Evolutionary conservation across 805 yeast genomes (phyloP), one percentile per base, ranked within the genome.

Genomic region (Metschnikowia matae): DNA sequence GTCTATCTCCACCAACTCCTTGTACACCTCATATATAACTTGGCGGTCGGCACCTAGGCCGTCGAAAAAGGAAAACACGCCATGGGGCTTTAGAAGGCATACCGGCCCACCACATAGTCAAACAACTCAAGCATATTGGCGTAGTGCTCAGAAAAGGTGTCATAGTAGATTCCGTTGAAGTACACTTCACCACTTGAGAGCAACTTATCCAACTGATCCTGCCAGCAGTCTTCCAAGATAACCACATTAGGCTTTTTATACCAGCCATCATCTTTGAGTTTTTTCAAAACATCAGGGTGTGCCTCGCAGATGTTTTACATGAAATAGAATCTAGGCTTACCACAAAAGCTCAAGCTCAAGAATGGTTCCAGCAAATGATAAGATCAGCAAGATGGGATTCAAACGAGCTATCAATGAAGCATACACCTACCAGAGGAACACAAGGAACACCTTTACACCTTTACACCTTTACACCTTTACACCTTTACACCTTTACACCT

Each of bases 241-340:
- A 81, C 82, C 35, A 91, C 97, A 52, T 81, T 82, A 14, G 78
- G 71, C 60, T 81, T 85, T 3, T 83, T 84, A 63, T 79, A 82
- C 97, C 97, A 92, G 0, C 96, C 96, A 58, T 86, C 91, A 2
- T 65, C 60, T 49, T 74, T 73, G 76, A 91, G 69, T 59, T 87
- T 84, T 0, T 66, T 65, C 33, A 92, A 68, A 10, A 91, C 98
- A 57, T 88, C 96, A 1, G 97, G 97, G 63, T 91, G 98, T 0
- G 97, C 97, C 66, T 91, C 98, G 52, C 89, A 84, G 39, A 91
- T 92, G 66, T 89, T n/a, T n/a, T n/a, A n/a, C n/a, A n/a, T n/a
- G n/a, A n/a, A n/a, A n/a, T n/a, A n/a, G n/a, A n/a, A n/a, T n/a
- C n/a, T n/a, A n/a, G n/a, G n/a, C n/a, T n/a, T n/a, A n/a, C n/a